Evolutionary conservation across 2,329 filamentous ascomycete genomes (phyloP), one percentile per base, ranked within the genome.

Genomic region (Rachicladosporium sp.): DNA sequence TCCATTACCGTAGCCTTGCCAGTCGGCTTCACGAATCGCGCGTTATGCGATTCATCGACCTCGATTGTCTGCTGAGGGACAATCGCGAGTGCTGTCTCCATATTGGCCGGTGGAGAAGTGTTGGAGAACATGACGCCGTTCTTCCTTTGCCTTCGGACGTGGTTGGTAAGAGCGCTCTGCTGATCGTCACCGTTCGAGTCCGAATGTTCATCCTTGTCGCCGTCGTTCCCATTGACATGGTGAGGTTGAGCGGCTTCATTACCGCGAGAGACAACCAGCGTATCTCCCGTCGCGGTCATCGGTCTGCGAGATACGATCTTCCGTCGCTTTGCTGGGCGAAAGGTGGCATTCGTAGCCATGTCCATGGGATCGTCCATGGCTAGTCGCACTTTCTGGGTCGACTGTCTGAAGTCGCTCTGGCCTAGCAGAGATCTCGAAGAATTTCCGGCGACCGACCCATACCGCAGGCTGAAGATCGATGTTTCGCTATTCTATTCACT

Each of bases 1-100:
- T 67, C 60, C 15, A 74, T 58, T 41, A 82, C 78, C 29, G 73
- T 71, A 1, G 79, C 68, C 44, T 78, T 62, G 1, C 82, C 82
- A 0, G 80, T 86, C 58, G 84, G 81, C 42, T 77, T 74, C 38
- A 78, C 76, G 55, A 89, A 89, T 31, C 80, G 76, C 43, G 68
- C 65, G 35, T 57, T 57, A 43, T 68, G 67, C 6, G 61, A 59
- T 36, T 59, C 60, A 31, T 66, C 54, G 29, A 52, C 49, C 12
- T 62, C 60, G 4, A 46, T 47, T n/a, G 46, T 51, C 39, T 46
- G 56, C 40, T 52, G 58, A 37, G 51, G 55, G 45, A 50, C 41
- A 12, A 56, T 50, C 10, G 49, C 51, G 32, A 49, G 1, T 4
- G 35, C 31, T 34, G 58, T 55, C 45, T 68, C 68, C 6, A 61